These are phyloP conservation scores for Ustilago lituana DNA, from an alignment of 1,284 basidiomycete species.

Conservation along the genomic window DNA sequence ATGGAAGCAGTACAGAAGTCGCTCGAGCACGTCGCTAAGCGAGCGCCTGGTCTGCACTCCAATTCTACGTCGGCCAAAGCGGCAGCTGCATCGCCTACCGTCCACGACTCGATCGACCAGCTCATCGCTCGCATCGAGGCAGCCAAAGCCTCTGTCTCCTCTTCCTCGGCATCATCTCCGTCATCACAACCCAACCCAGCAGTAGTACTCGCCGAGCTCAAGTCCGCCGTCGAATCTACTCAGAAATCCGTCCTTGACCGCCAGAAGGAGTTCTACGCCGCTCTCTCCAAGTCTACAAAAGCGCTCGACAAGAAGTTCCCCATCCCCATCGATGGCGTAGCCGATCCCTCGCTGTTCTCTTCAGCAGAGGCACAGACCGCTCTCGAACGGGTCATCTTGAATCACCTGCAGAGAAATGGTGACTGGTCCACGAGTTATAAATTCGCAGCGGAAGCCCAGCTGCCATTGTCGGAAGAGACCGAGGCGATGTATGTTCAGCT, in stretches of 20 bases:
- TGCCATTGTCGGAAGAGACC: constrained; percentile 14
- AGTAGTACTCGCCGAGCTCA: constrained; percentile 35
- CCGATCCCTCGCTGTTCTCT: constrained; percentile 54
- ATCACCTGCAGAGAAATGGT: constrained; percentile 59
- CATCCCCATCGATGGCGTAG: constrained; percentile 49
- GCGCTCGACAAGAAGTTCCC: constrained; percentile 61
- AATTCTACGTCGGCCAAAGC: constrained; percentile 38
- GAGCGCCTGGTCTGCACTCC: constrained; percentile 43
- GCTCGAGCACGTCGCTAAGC: constrained; percentile 50
- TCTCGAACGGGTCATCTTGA: constrained; percentile 49
- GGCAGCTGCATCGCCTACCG: constrained; percentile 23
- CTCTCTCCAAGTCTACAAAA: constrained; percentile 54
- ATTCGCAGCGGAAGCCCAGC: constrained; percentile 42
- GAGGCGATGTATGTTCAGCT: constrained; percentile 28
- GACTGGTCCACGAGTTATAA: constrained; percentile 45
- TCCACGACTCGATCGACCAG: constrained; percentile 55
- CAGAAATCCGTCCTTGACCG: constrained; percentile 52
- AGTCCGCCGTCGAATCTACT: constrained; percentile 31
- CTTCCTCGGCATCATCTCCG: constrained; percentile 8
- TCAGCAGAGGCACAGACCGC: constrained; percentile 42
- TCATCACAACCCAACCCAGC: constrained; percentile 11
- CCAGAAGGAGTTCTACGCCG: constrained; percentile 57
- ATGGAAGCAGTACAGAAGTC: constrained; percentile 64
- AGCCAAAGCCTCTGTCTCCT: constrained; percentile 36
- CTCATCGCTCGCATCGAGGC: constrained; percentile 53